Evolutionary conservation across 768 basidiomycete genomes (phyloP), one percentile per base, ranked within the genome.

Genomic region (Kwoniella pini): DNA sequence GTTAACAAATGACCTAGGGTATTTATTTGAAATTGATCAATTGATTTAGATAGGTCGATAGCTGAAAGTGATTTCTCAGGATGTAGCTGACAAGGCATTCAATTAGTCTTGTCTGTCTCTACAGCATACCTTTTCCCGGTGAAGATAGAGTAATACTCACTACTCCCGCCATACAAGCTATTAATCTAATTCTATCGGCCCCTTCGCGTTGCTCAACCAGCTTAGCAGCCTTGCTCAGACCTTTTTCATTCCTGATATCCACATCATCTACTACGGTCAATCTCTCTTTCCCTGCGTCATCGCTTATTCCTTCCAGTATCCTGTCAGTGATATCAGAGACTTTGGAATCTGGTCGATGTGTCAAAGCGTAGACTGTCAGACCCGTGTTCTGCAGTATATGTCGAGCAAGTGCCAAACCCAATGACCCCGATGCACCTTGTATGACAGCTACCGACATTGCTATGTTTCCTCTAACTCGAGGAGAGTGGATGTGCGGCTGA

Each of bases 1-100:
- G 80, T 71, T 44, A 81, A 69, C 27, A 81, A 72, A 51, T 80
- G 81, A 9, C 79, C 79, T 28, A 82, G 76, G 4, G 80, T 79
- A 67, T 82, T 82, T 65, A 82, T 75, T 60, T 76, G 72, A 70
- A 78, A 80, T n/a, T 75, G 69, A 19, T 73, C 63, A 19, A 78
- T 68, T 4, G 76, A 68, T 11, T 71, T 52, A 0, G 68, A 45
- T 2, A 55, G 45, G 45, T 74, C 58, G 50, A 82, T 69, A 21
- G 77, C 68, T 4, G 67, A 54, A 15, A 82, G 64, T 2, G 78
- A 78, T 63, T 81, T 82, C 64, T 82, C 81, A 2, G 80, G 75
- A 46, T 79, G 78, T 5, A 82, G 74, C 81, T 82, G 56, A 9
- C 12, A 12, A 27, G 5, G 3, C 13, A 1, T 24, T 10, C n/a